A percentile compares a stretch with the other conserved stretches of the same genome.
Conservation (phyloP, 306 rosid species). For the Hippophae gyantsensis region DNA sequence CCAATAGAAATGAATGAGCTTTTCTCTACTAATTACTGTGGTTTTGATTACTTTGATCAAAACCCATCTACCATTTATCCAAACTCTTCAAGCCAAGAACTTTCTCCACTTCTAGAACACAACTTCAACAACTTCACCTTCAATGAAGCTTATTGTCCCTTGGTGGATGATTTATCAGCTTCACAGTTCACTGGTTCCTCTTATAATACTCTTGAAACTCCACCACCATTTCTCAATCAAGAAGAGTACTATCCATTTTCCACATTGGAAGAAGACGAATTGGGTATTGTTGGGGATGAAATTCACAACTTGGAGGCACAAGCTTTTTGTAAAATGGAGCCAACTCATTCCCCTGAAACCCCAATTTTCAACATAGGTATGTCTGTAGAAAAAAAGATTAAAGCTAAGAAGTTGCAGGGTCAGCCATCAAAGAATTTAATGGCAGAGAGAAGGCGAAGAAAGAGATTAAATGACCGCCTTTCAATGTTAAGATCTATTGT, state of each 20-base stretch:
- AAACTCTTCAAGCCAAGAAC: constrained; percentile 38
- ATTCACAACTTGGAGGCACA: constrained; percentile 48
- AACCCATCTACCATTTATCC: constrained; percentile 30
- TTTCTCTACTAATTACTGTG: constrained; percentile 29
- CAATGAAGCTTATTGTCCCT: constrained; percentile 38
- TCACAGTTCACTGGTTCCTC: constrained; percentile 44
- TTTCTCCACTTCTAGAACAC: constrained; percentile 31
- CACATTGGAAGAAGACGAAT: constrained; percentile 49
- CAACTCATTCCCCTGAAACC: constrained; percentile 46
- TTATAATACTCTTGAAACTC: constrained; percentile 29
- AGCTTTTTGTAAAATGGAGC: constrained; percentile 57
- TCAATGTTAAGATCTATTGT: constrained; percentile 94
- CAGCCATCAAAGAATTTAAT: constrained; percentile 93
- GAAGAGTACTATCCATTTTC: constrained; percentile 32
- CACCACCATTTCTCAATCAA: constrained; percentile 35
- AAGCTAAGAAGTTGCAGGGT: constrained; percentile 64
- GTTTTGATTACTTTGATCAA: constrained; percentile 52
- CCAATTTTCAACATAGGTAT: constrained; percentile 40
- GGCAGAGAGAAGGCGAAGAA: constrained; percentile 91
- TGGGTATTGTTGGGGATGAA: constrained; percentile 43
- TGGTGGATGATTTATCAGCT: constrained; percentile 29
- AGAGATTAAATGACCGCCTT: constrained; percentile 76
- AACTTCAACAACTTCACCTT: constrained; percentile 20
- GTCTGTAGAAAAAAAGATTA: constrained; percentile 37
- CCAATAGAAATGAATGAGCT: constrained; percentile 48